Conservation (phyloP, 805 yeast genomes). For the Wickerhamiella lipophila region DNA sequence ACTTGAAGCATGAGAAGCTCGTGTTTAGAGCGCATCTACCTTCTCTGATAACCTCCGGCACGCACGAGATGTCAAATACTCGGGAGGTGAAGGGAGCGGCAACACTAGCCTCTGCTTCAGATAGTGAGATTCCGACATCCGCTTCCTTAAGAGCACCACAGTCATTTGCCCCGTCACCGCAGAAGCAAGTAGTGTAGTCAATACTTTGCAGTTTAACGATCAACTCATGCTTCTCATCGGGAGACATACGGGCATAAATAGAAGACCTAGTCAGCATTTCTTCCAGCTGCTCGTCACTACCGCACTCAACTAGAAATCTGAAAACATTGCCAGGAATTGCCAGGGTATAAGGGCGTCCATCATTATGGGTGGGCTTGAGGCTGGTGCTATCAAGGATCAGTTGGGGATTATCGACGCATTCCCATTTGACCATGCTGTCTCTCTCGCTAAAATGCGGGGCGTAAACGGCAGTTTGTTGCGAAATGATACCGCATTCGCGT, state of each 20-base stretch:
- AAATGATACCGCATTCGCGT: constrained; percentile 62
- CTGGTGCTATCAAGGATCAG: constrained; percentile 51
- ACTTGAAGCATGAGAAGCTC: constrained; percentile 92
- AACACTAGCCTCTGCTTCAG: constrained; percentile 97
- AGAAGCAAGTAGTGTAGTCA: constrained; percentile 90
- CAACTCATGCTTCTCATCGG: constrained; percentile 94
- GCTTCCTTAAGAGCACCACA: constrained; percentile 98
- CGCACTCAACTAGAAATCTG: constrained; percentile 48
- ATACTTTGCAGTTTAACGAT: constrained; percentile 73
- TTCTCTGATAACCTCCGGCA: constrained; percentile 77
- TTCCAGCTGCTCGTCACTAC: constrained; percentile 34
- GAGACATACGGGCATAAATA: constrained; percentile 94
- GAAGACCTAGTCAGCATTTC: constrained; percentile 59
- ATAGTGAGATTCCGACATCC: constrained; percentile 87
- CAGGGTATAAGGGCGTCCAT: constrained; percentile 36
- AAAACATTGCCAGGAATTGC: constrained; percentile 93
- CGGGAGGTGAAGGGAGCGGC: constrained; percentile 97
- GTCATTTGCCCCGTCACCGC: constrained; percentile 99
- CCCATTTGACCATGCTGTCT: constrained; percentile 37
- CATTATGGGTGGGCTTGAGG: constrained; percentile 36
- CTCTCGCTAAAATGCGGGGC: constrained; percentile 41
- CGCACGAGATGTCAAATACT: constrained; percentile 83
- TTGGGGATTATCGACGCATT: constrained; percentile 34
- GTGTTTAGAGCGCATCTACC: constrained; percentile 94
- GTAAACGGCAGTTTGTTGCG: constrained; percentile 35